Evolutionary conservation across 225 moss, liverwort and hornwort genomes (phyloP).

Genomic region (Straminergon stramineum): DNA sequence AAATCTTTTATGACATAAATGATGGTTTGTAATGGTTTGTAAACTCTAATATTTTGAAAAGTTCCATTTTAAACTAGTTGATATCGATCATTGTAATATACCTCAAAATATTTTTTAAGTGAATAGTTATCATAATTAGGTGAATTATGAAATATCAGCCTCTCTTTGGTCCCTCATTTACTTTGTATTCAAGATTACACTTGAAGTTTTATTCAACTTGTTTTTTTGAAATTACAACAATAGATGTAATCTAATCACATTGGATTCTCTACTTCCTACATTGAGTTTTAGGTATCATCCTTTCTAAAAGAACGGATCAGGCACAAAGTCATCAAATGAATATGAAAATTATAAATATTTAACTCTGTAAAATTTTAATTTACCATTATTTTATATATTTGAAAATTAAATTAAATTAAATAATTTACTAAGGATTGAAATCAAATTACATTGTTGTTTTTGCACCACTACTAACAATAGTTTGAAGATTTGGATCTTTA

Average conservation of each 20-base stretch:
- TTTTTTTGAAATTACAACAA: neutral
- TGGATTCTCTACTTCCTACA: too few relatives aligned
- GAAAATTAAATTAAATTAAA: too few relatives aligned
- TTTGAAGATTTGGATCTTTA: too few relatives aligned
- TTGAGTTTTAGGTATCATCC: accelerated
- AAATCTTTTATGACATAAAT: neutral
- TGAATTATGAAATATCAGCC: neutral
- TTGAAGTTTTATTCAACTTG: neutral
- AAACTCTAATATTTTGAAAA: too few relatives aligned
- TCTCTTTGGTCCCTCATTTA: neutral
- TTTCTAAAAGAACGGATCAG: too few relatives aligned
- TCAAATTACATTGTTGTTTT: too few relatives aligned
- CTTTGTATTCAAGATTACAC: neutral
- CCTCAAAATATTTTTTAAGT: neutral
- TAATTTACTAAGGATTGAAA: too few relatives aligned
- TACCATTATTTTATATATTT: neutral
- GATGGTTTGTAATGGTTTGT: neutral
- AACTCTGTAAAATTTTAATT: too few relatives aligned
- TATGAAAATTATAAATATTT: too few relatives aligned
- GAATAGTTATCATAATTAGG: neutral
- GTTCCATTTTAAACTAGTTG: too few relatives aligned
- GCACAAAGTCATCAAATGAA: too few relatives aligned
- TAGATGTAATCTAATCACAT: neutral
- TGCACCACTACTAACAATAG: too few relatives aligned
- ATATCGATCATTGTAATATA: neutral